Base-by-base conservation (phyloP, 2,329 filamentous ascomycete species). In the Sclerotinia trifoliorum region DNA sequence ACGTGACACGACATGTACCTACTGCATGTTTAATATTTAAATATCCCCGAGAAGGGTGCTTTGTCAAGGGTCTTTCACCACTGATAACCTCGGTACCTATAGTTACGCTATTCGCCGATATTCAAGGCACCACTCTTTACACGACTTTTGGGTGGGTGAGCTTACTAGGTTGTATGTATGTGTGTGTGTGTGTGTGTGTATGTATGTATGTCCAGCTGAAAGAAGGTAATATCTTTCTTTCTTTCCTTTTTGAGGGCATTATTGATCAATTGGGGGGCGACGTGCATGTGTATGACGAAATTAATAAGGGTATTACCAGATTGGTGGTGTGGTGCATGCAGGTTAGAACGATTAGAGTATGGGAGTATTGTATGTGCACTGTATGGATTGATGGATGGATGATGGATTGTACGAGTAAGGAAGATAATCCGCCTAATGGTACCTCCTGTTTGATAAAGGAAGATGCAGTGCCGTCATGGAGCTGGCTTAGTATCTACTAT, bases 41-140 rank as follows among this genome's bases (percentile, higher is more conserved):
- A 55, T 35, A 35, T 56, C 4, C 7, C 54, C 19, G 29, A 56
- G 13, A 21, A 21, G 21, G 29, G 26, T 21, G 19, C 3, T 55
- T 55, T 29, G 29, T 35, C 19, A 21, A 19, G 8, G 52, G 13
- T 55, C 19, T 10, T 11, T 2, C 10, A 6, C 21, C 4, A 57
- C 35, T 35, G 32, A 35, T 17, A 24, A 35, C n/a, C n/a, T n/a
- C n/a, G n/a, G n/a, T 10, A 26, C 6, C 11, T n/a, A 39, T 3
- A 58, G 35, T 19, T 42, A 15, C 42, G 39, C 55, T 42, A 58
- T 42, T 44, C 21, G 39, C 24, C 56, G 39, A 46, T 29, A 29
- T 46, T 46, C 56, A 46, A 60, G 56, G 56, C 56, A 46, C 39
- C 56, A 46, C 44, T 29, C 56, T 24, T 60, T 60, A 60, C 56